Evolutionary conservation across 1,284 basidiomycete species (phyloP).

Genomic region (Phlebopus sp.): DNA sequence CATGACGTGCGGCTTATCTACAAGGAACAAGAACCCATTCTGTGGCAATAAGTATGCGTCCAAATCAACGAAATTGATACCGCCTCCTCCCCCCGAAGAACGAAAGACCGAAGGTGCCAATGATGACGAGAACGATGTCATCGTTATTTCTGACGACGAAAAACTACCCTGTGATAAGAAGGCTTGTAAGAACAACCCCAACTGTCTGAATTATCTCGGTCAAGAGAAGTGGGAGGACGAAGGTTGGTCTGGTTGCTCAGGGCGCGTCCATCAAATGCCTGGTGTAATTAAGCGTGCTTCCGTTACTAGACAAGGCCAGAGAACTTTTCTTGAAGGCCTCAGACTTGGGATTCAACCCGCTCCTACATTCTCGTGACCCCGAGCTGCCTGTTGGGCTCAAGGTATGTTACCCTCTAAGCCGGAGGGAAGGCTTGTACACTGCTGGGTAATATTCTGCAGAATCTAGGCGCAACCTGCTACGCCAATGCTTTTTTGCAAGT

Average conservation of each 20-base stretch:
- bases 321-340: conserved; percentile 52
- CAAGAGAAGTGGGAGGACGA: conserved; percentile 74
- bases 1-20: conserved; percentile 64
- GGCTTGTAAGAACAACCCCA: conserved; percentile 69
- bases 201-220: conserved; percentile 84
- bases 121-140: conserved; percentile 58
- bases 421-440: neutral
- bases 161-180: conserved; percentile 56
- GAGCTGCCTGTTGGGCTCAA: conserved; percentile 76
- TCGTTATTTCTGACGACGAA: conserved; percentile 69
- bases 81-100: conserved; percentile 4
- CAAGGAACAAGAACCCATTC: conserved; percentile 43
- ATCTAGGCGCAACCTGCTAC: conserved; percentile 91
- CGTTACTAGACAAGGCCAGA: conserved; percentile 46
- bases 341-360: conserved; percentile 54
- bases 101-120: conserved; percentile 13
- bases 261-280: conserved; percentile 15
- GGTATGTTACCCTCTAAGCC: conserved; percentile 37
- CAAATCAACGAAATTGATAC: conserved; percentile 19
- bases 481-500: conserved; percentile 91
- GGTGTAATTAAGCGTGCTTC: conserved; percentile 13
- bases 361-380: conserved; percentile 45
- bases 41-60: conserved; percentile 54
- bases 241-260: conserved; percentile 37
- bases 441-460: conserved; percentile 43